A percentile compares a stretch with the other conserved stretches of the same genome.
These are phyloP conservation scores for Tolypocladium paradoxum DNA, from an alignment of 2,329 filamentous ascomycete species.

Conservation along the genomic window DNA sequence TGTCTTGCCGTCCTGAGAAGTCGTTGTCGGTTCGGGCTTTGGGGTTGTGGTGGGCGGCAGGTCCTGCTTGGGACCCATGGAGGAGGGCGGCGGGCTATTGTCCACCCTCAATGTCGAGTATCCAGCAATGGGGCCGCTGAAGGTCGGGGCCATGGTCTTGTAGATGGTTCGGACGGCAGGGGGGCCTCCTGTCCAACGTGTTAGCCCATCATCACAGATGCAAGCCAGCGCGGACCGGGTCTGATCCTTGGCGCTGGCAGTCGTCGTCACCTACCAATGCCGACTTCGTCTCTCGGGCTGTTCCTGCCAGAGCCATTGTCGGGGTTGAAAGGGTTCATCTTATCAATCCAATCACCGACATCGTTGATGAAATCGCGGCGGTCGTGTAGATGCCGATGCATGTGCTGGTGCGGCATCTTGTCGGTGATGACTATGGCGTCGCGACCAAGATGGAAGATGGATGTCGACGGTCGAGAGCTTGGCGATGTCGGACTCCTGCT, in stretches of 20 bases:
- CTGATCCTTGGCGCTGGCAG: background rate
- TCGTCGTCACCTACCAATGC: background rate
- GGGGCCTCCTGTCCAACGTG: background rate
- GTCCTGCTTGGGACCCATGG: constrained; percentile 3
- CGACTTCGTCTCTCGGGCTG: background rate
- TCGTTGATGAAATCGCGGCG: constrained; percentile 1
- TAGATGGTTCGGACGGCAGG: constrained; percentile 27
- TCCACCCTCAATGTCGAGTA: constrained; percentile 24
- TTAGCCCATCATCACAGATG: background rate
- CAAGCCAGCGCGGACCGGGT: background rate
- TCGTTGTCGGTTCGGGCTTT: constrained; percentile 5
- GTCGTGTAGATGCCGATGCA: constrained; percentile 15
- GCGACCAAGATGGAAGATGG: background rate
- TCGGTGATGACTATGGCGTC: background rate
- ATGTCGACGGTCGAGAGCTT: background rate
- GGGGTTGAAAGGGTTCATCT: background rate
- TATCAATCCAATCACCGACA: background rate
- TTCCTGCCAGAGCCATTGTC: background rate
- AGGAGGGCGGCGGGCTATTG: constrained; percentile 6
- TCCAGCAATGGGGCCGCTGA: constrained; percentile 30
- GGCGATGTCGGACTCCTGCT: background rate
- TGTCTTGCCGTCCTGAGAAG: constrained; percentile 7
- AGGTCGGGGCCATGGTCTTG: constrained; percentile 29
- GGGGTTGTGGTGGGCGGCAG: constrained; percentile 3
- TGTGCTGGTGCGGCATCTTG: constrained; percentile 17